Evolutionary conservation across 106 monocot species (phyloP).

Genomic region (Dactylorhiza incarnata): DNA sequence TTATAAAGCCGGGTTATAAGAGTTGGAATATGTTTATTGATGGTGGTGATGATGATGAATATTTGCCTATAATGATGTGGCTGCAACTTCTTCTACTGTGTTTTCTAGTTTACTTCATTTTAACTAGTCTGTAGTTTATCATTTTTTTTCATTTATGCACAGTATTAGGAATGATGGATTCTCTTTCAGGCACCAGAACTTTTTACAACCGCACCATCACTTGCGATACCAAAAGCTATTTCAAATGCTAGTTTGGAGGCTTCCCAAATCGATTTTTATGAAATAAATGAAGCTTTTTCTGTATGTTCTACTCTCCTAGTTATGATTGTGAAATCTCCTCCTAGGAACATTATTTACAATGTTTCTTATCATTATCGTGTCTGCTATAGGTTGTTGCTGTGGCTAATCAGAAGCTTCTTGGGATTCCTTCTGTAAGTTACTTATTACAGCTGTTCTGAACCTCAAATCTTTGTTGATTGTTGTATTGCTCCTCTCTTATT

Average conservation of each 20-base stretch:
- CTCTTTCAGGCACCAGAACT: constrained; percentile 79
- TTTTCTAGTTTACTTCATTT: neutral
- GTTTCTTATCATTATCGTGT: constrained; percentile 7
- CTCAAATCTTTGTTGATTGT: neutral
- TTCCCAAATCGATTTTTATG: constrained; percentile 91
- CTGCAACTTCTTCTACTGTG: neutral
- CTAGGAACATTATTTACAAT: neutral
- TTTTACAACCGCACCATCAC: constrained; percentile 85
- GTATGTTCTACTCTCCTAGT: constrained; percentile 29
- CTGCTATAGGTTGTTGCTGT: constrained; percentile 80
- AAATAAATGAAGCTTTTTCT: constrained; percentile 99
- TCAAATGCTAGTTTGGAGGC: constrained; percentile 77
- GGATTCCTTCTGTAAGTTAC: constrained; percentile 62
- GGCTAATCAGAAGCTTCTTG: constrained; percentile 97
- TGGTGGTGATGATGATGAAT: neutral
- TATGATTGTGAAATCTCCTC: neutral
- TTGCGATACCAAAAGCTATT: constrained; percentile 93
- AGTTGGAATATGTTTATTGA: no score
- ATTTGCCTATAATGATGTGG: neutral
- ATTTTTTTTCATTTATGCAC: constrained; percentile 1
- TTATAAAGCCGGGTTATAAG: no score
- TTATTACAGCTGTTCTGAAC: neutral
- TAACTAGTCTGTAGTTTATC: neutral
- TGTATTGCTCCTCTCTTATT: neutral
- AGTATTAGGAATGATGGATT: neutral